These are phyloP conservation scores for Alternaria gansuensis DNA, from an alignment of 2,329 filamentous ascomycete species.

Conservation along the genomic window DNA sequence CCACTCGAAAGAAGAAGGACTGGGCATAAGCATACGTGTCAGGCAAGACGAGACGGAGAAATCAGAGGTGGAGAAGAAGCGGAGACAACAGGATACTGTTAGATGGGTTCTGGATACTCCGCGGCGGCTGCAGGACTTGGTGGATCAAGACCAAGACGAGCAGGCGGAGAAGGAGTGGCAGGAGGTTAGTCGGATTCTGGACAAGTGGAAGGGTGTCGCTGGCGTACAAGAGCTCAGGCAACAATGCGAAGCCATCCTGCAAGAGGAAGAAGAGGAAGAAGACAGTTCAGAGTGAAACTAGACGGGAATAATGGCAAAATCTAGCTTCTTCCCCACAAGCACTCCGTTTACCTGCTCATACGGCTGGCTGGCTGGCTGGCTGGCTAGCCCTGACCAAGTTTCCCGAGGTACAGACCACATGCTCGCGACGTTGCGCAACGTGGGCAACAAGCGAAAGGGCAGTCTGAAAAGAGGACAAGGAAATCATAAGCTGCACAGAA, in stretches of 20 bases:
- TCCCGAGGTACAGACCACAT: not conserved
- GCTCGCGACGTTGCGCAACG: too few species aligned
- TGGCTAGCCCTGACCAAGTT: not conserved
- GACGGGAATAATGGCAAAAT: not conserved
- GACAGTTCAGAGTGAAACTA: conserved; percentile 29
- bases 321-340: not conserved
- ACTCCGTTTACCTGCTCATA: not conserved
- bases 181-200: conserved; percentile 51
- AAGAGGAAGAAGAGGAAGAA: conserved; percentile 38
- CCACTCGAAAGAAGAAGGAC: conserved; percentile 31
- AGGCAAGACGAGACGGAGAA: conserved; percentile 32
- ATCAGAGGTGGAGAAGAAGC: conserved; percentile 45
- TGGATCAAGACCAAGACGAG: conserved; percentile 67
- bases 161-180: conserved; percentile 66
- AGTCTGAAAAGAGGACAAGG: not conserved
- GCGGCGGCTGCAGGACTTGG: conserved; percentile 65
- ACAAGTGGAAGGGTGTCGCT: conserved; percentile 56
- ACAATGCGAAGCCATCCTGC: conserved; percentile 50
- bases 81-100: conserved; percentile 65
- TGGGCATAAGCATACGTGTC: conserved; percentile 39
- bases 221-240: conserved; percentile 55
- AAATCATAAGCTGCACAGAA: not conserved
- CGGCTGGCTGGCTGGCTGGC: not conserved
- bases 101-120: conserved; percentile 70
- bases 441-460: not conserved